Evolutionary conservation across 1,284 basidiomycete genomes (phyloP), one percentile per base, ranked within the genome.

Genomic region (Austroboletus niveus): DNA sequence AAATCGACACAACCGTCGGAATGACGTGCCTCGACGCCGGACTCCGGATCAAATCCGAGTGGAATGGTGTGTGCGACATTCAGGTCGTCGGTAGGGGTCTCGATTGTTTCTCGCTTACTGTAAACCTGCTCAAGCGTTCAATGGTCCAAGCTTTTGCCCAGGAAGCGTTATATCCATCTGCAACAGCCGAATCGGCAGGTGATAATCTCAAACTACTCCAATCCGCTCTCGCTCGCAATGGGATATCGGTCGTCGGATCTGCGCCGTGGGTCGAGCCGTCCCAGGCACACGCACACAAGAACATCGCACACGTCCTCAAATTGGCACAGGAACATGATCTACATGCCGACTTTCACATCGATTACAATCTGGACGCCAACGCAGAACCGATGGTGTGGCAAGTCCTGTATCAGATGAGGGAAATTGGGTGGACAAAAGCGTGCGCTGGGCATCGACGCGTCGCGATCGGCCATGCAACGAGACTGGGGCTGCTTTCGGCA

Each of bases 291-390:
- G 76, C 79, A 14, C 75, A 75, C 60, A 65, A 65, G 58, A 86
- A 85, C 60, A 79, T 85, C 34, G 62, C 62, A n/a, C 72, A 78
- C 55, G 64, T 84, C 44, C 70, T 85, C 59, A 69, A 56, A 39
- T 69, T 80, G 42, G 79, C 80, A 4, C 60, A 64, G 46, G 61
- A 63, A 31, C 59, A 68, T 47, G 54, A 59, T 22, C 65, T 78
- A 12, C 75, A 80, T 58, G 73, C 75, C 46, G 82, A 85, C 63
- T 85, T 85, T 62, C 83, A 87, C 63, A 75, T 85, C 30, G 82
- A 85, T 67, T 85, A 82, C 67, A 84, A 80, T 66, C 71, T 85
- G 50, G 75, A 83, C 60, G 65, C 72, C 9, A 60, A 64, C 20
- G 64, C 72, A 40, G 74, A 78, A 53, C 81, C 81, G 17, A 75